These are phyloP conservation scores for Ganoderma multipileum DNA, from an alignment of 1,284 basidiomycete species.

Conservation along the genomic window DNA sequence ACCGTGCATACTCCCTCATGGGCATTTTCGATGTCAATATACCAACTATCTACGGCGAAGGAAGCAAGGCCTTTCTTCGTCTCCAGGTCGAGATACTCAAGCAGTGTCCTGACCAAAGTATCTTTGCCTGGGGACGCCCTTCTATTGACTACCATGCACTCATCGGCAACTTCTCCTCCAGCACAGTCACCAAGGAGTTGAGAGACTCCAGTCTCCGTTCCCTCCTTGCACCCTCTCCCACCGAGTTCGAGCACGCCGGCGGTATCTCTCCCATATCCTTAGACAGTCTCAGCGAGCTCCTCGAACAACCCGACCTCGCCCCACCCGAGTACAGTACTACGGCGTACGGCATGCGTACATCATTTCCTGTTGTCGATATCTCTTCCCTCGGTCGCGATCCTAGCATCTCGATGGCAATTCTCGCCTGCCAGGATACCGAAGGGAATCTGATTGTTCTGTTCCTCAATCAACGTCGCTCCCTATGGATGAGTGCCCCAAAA, in stretches of 20 bases:
- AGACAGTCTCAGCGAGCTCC: not conserved
- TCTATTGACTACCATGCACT: not conserved
- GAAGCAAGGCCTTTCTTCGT: not conserved
- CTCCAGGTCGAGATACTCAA: conserved; percentile 12
- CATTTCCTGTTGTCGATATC: not conserved
- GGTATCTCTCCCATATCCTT: conserved; percentile 1
- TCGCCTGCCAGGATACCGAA: conserved; percentile 9
- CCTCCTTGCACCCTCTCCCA: conserved; percentile 10
- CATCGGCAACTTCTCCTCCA: not conserved
- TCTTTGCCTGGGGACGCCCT: conserved; percentile 1
- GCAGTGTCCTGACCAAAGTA: conserved; percentile 4
- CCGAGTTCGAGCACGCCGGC: conserved; percentile 4
- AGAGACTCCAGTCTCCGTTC: conserved; percentile 1
- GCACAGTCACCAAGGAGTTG: not conserved
- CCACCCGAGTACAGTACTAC: conserved; percentile 10
- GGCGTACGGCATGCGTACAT: conserved; percentile 5
- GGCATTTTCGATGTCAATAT: conserved; percentile 7
- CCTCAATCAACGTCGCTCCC: conserved; percentile 1
- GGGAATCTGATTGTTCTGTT: conserved; percentile 8
- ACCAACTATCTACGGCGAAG: conserved; percentile 8
- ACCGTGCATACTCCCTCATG: conserved; percentile 11
- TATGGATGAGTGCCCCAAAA: not conserved
- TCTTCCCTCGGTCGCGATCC: not conserved
- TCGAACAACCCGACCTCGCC: not conserved
- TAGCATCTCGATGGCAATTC: not conserved